Evolutionary conservation across 2,329 filamentous ascomycete species (phyloP).

Genomic region (Claviceps capensis): DNA sequence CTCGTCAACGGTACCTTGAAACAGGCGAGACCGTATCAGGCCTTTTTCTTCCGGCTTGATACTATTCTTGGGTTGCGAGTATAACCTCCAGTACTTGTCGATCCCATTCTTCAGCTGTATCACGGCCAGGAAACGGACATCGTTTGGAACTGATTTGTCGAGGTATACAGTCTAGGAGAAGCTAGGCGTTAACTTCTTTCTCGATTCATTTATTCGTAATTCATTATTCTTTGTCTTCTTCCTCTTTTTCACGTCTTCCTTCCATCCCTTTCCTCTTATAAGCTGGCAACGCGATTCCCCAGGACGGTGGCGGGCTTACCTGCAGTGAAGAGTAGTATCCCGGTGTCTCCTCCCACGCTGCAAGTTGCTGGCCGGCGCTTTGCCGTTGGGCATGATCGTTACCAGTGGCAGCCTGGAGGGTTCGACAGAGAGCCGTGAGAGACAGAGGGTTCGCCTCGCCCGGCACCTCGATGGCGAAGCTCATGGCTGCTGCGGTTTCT

Average conservation of each 20-base stretch:
- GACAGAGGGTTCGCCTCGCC: slow-evolving; percentile 66
- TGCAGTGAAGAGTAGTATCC: slow-evolving; percentile 58
- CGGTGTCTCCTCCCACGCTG: slow-evolving; percentile 53
- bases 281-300: neutral
- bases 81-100: slow-evolving; percentile 77
- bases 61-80: slow-evolving; percentile 45
- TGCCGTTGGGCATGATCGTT: slow-evolving; percentile 50
- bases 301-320: slow-evolving; percentile 27
- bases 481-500: slow-evolving; percentile 33
- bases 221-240: neutral
- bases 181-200: neutral
- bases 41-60: slow-evolving; percentile 63
- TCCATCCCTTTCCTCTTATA: too few species aligned
- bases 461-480: slow-evolving; percentile 61
- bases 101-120: slow-evolving; percentile 96
- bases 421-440: slow-evolving; percentile 47
- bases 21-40: slow-evolving; percentile 58
- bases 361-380: slow-evolving; percentile 55
- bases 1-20: slow-evolving; percentile 68
- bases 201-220: too few species aligned
- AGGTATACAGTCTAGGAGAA: slow-evolving; percentile 57
- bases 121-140: slow-evolving; percentile 77
- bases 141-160: slow-evolving; percentile 59
- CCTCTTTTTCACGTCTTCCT: neutral
- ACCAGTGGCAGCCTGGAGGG: slow-evolving; percentile 49